These are phyloP conservation scores for Coemansia sp. DNA, from an alignment of 192 early-diverging fungal genomes.

Conservation along the genomic window DNA sequence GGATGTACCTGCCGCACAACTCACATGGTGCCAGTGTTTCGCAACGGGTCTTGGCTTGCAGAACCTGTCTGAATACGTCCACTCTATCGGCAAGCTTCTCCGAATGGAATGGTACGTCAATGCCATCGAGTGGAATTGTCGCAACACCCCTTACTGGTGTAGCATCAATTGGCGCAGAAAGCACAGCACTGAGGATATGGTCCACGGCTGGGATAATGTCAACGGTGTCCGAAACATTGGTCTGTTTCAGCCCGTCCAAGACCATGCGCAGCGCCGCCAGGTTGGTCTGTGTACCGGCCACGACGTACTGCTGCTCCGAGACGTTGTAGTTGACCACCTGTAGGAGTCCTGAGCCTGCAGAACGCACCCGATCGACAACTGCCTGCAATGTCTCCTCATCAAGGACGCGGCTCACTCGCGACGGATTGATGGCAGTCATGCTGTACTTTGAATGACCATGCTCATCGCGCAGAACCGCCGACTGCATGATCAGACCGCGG, in stretches of 20 bases:
- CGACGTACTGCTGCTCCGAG: conserved; percentile 89
- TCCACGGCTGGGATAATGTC: conserved; percentile 31
- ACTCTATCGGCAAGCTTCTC: conserved; percentile 76
- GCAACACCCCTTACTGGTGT: conserved; percentile 71
- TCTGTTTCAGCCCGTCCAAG: conserved; percentile 56
- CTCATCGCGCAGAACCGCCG: conserved; percentile 73
- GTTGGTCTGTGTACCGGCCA: conserved; percentile 73
- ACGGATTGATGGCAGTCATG: conserved; percentile 90
- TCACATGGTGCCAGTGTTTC: conserved; percentile 60
- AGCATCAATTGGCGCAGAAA: conserved; percentile 55
- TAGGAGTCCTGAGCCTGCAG: conserved; percentile 61
- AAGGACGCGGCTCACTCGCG: conserved; percentile 67
- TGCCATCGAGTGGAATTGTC: conserved; percentile 82
- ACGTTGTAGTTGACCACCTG: conserved; percentile 98
- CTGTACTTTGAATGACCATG: conserved; percentile 81
- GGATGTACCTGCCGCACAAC: conserved; percentile 80
- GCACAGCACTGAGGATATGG: conserved; percentile 59
- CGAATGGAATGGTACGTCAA: conserved; percentile 92
- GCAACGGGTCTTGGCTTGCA: conserved; percentile 66
- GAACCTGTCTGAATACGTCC: conserved; percentile 72
- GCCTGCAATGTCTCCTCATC: conserved; percentile 58
- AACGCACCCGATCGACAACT: conserved; percentile 71
- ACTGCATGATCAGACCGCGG: conserved; percentile 96
- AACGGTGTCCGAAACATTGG: not conserved
- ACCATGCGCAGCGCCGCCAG: conserved; percentile 77